Evolutionary conservation across 1,284 basidiomycete species (phyloP).

Genomic region (Boletus sp.): DNA sequence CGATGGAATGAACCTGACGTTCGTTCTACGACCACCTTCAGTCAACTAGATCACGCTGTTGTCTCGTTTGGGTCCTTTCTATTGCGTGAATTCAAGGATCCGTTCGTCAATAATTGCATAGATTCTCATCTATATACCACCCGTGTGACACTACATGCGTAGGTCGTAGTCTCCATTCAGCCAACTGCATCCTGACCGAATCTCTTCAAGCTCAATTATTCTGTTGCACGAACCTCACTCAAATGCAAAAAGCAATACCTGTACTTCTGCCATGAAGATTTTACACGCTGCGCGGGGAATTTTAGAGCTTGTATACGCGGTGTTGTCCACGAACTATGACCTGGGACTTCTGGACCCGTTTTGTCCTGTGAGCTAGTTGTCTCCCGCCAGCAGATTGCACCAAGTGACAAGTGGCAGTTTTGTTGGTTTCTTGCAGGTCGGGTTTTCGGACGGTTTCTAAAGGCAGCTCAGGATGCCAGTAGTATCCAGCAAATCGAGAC

Average conservation of each 20-base stretch:
- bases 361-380: slow-evolving; percentile 4
- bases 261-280: slow-evolving; percentile 63
- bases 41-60: slow-evolving; percentile 58
- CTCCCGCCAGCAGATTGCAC: not conserved
- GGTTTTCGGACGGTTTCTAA: slow-evolving; percentile 60
- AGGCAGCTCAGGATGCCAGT: slow-evolving; percentile 52
- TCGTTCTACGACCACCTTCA: slow-evolving; percentile 57
- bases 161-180: slow-evolving; percentile 28
- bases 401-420: slow-evolving; percentile 40
- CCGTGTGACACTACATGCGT: slow-evolving; percentile 61
- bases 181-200: slow-evolving; percentile 8
- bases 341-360: slow-evolving; percentile 10
- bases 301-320: slow-evolving; percentile 61
- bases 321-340: slow-evolving; percentile 64
- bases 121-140: slow-evolving; percentile 67
- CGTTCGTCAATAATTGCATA: slow-evolving; percentile 52
- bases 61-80: slow-evolving; percentile 56
- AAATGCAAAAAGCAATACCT: slow-evolving; percentile 50
- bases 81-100: slow-evolving; percentile 52
- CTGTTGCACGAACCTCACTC: slow-evolving; percentile 72
- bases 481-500: slow-evolving; percentile 51
- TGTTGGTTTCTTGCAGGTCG: slow-evolving; percentile 66
- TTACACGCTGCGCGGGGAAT: slow-evolving; percentile 60
- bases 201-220: slow-evolving; percentile 49
- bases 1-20: slow-evolving; percentile 43